A percentile compares a stretch with the other conserved stretches of the same genome.
These are phyloP conservation scores for Fusarium camptoceras DNA, from an alignment of 2,329 filamentous ascomycete species.

Conservation along the genomic window DNA sequence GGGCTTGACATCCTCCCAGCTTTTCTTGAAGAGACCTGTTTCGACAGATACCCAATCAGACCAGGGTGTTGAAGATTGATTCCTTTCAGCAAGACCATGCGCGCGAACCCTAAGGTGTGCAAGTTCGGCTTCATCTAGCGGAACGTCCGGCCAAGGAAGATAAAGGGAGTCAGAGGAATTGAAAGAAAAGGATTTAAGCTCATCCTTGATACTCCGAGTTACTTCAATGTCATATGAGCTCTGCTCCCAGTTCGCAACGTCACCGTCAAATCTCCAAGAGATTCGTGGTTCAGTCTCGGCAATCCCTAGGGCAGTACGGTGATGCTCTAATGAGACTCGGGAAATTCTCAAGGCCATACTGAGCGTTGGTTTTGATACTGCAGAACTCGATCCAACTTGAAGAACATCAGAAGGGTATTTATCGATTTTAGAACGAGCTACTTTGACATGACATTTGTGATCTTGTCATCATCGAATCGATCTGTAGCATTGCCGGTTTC, in stretches of 20 bases:
- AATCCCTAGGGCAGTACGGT: constrained; percentile 56
- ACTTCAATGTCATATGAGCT: constrained; percentile 58
- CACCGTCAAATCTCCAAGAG: constrained; percentile 59
- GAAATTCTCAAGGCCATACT: background rate
- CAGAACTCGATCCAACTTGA: no score
- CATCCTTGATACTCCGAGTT: constrained; percentile 24
- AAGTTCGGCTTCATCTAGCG: constrained; percentile 48
- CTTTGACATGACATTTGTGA: no score
- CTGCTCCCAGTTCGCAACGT: constrained; percentile 56
- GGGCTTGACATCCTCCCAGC: background rate
- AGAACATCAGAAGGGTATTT: no score
- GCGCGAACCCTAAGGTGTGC: constrained; percentile 52
- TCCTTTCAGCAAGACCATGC: constrained; percentile 11
- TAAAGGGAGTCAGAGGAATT: constrained; percentile 55
- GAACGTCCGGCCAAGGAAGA: constrained; percentile 57
- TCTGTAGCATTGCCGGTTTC: no score
- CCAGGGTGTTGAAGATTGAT: background rate
- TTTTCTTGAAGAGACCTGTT: background rate
- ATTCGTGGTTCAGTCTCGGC: constrained; percentile 57
- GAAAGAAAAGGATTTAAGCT: constrained; percentile 36
- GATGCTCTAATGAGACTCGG: constrained; percentile 52
- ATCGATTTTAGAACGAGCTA: no score
- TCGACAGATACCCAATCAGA: background rate
- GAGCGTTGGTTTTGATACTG: no score
- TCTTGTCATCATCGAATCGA: no score